Percentiles rank a stretch among this genome's conserved stretches.
Conservation (phyloP, 2,329 filamentous ascomycete genomes). For the Fusarium marasasianum region DNA sequence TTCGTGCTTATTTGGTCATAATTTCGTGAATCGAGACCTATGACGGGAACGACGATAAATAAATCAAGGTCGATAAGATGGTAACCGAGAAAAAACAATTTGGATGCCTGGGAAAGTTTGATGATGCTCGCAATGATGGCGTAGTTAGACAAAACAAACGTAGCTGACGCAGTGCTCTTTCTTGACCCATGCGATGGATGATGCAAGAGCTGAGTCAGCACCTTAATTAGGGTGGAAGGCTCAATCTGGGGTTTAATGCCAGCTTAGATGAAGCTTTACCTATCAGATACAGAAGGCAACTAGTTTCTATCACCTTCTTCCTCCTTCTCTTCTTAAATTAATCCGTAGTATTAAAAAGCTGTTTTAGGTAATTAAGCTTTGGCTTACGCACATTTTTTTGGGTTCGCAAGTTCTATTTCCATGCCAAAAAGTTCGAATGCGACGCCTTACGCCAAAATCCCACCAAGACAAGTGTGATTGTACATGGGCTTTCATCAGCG, state of each 20-base stretch:
- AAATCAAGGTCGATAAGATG: not conserved
- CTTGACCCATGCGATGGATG: not conserved
- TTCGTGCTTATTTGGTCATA: conserved; percentile 33
- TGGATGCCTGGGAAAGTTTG: conserved; percentile 19
- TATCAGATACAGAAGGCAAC: not conserved
- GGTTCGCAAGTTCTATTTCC: not conserved
- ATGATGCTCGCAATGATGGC: conserved; percentile 29
- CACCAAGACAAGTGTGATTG: not conserved
- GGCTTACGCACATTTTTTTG: not conserved
- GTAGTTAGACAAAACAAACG: not conserved
- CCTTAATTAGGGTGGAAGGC: not conserved
- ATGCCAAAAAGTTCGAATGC: not conserved
- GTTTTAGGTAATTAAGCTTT: not conserved
- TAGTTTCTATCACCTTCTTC: not conserved
- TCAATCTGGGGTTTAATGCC: not conserved
- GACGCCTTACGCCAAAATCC: not conserved
- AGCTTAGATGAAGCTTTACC: not conserved
- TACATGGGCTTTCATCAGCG: not conserved
- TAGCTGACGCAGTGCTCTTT: conserved; percentile 37
- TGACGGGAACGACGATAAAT: not conserved
- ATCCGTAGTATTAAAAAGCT: too few relatives aligned
- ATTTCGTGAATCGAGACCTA: not conserved
- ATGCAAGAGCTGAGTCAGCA: conserved; percentile 12
- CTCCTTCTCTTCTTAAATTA: not conserved
- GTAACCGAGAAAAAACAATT: not conserved